Conservation (phyloP, 352 stramenopile species). For the Phytopythium vexans region DNA sequence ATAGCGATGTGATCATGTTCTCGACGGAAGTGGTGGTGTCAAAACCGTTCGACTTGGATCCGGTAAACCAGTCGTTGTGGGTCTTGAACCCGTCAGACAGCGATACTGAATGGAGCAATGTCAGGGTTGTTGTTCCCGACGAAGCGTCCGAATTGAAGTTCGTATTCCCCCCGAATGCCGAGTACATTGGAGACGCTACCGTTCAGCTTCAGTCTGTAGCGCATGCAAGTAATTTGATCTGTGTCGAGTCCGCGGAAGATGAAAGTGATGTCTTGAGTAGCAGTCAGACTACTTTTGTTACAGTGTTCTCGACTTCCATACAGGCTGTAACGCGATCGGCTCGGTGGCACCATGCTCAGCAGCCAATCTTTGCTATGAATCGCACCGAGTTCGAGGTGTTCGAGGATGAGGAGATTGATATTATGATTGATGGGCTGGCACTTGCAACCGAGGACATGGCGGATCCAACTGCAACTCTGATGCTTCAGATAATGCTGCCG, state of each 20-base stretch:
- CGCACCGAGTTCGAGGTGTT: conserved; percentile 16
- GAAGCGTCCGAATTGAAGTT: conserved; percentile 8
- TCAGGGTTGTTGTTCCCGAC: no score
- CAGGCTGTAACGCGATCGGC: conserved; percentile 3
- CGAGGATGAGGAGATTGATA: conserved; percentile 14
- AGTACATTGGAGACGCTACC: conserved; percentile 14
- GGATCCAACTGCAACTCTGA: conserved; percentile 10
- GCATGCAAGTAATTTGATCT: conserved; percentile 11
- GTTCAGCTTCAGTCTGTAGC: conserved; percentile 13
- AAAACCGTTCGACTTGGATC: no score
- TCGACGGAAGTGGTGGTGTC: no score
- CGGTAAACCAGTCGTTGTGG: no score
- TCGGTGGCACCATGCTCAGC: conserved; percentile 19
- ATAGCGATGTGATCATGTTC: no score
- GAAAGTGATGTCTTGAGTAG: conserved; percentile 4
- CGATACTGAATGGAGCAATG: no score
- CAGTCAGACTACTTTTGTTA: conserved; percentile 10
- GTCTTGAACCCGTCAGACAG: no score
- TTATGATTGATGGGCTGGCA: conserved; percentile 15
- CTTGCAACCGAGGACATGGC: conserved; percentile 8
- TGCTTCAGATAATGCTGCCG: conserved; percentile 13
- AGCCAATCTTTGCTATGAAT: conserved; percentile 7
- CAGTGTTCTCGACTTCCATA: conserved; percentile 16
- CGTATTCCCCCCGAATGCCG: conserved; percentile 9
- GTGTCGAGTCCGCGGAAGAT: conserved; percentile 3